A percentile compares a stretch with the other conserved stretches of the same genome.
Conservation (phyloP, 2,329 filamentous ascomycete species). For the Aspergillus japonicus region DNA sequence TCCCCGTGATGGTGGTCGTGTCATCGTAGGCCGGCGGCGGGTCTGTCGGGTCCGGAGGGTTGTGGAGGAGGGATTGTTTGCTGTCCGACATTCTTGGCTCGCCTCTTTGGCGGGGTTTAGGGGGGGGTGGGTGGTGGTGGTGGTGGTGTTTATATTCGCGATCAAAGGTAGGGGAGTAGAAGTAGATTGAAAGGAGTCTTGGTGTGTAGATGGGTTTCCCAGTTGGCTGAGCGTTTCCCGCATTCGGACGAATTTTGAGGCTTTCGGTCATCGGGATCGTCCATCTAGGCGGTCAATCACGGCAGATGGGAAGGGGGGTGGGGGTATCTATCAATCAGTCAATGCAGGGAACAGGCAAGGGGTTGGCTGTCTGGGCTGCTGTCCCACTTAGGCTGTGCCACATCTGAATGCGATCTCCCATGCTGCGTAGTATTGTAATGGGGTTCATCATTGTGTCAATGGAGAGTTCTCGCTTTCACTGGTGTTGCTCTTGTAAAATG, state of each 20-base stretch:
- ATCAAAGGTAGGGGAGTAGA: neutral
- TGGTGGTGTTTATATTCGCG: neutral
- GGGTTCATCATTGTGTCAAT: too few species aligned
- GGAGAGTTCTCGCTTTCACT: neutral
- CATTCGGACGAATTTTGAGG: neutral
- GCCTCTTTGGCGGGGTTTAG: neutral
- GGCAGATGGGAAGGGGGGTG: neutral
- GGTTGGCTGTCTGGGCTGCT: neutral
- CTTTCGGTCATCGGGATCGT: constrained; percentile 6
- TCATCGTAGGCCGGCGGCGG: constrained; percentile 39
- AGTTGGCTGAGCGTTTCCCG: neutral
- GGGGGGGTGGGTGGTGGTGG: neutral
- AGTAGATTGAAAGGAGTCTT: neutral
- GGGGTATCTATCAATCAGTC: neutral
- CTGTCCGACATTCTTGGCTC: constrained; percentile 28
- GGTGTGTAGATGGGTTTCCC: neutral
- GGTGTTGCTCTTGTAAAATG: neutral
- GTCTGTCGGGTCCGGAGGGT: constrained; percentile 17
- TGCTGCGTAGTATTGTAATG: neutral
- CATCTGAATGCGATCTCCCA: neutral
- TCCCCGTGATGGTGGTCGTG: constrained; percentile 3
- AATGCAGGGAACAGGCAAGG: too few species aligned
- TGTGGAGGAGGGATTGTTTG: constrained; percentile 28
- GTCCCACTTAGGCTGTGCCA: neutral
- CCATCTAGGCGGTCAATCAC: neutral